phyloP scores from a whole-genome alignment of 2,329 filamentous ascomycete species.

The Colletotrichum zoysiae region DNA sequence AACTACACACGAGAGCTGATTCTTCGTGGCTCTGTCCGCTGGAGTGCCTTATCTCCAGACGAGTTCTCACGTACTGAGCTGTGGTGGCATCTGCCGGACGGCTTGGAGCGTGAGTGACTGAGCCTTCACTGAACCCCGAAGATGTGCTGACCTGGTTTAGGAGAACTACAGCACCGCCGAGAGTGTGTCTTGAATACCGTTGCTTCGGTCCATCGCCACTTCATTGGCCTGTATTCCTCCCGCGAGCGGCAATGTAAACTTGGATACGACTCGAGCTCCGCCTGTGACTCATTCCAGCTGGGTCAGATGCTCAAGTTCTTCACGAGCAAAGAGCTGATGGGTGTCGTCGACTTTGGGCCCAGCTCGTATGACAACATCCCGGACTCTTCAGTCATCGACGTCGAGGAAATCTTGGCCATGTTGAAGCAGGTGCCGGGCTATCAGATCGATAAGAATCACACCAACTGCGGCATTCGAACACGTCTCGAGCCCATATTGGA shows the following conservation, averaged over 20 bases:
- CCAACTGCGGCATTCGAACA: constrained; percentile 78
- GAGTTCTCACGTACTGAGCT: constrained; percentile 55
- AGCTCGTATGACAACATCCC: constrained; percentile 58
- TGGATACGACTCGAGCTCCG: constrained; percentile 78
- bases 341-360: constrained; percentile 68
- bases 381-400: constrained; percentile 68
- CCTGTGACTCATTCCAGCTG: constrained; percentile 83
- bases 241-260: constrained; percentile 77
- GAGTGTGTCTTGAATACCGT: constrained; percentile 76
- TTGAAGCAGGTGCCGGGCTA: constrained; percentile 78
- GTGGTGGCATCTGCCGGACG: constrained; percentile 81
- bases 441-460: constrained; percentile 80
- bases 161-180: constrained; percentile 75
- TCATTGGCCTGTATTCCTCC: constrained; percentile 75
- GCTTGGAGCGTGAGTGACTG: constrained; percentile 70
- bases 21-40: constrained; percentile 71
- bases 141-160: constrained; percentile 51
- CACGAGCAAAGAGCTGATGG: constrained; percentile 69
- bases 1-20: constrained; percentile 75
- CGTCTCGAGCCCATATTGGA: constrained; percentile 75
- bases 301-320: constrained; percentile 84
- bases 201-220: constrained; percentile 77
- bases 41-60: constrained; percentile 59
- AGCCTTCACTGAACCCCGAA: constrained; percentile 1
- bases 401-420: constrained; percentile 70